Percentiles rank a stretch among this genome's conserved stretches.
Conservation (phyloP, 2,329 filamentous ascomycete species). For the Falciphora oryzae region DNA sequence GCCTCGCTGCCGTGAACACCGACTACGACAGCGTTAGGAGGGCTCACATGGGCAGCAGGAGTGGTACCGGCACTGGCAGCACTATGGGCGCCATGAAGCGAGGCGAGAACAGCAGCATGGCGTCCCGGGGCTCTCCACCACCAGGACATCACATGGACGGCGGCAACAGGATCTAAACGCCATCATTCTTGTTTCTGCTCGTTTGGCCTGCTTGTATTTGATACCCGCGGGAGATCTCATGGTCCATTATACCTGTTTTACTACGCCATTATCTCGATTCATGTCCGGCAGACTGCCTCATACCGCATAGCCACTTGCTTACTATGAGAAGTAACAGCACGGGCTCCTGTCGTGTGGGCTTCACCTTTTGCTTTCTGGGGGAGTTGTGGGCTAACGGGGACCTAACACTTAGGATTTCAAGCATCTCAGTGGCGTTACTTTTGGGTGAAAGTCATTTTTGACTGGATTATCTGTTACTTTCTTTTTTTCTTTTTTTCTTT, state of each 20-base stretch:
- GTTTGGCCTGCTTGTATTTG: neutral
- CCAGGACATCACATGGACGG: neutral
- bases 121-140: neutral
- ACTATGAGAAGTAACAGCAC: neutral
- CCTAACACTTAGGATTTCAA: neutral
- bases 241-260: neutral
- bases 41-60: constrained; percentile 3
- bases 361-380: neutral
- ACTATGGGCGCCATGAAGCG: neutral
- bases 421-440: neutral
- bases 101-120: constrained; percentile 5
- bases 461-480: neutral
- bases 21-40: constrained; percentile 7
- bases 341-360: neutral
- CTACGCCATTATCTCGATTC: neutral
- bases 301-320: neutral
- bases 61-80: neutral
- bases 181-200: neutral
- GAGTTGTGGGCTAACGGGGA: neutral
- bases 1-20: neutral
- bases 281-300: neutral
- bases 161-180: constrained; percentile 2
- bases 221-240: neutral
- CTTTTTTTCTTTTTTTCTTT: neutral
- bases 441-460: neutral